Conservation (phyloP, 495 filamentous ascomycete genomes). For the Penicillium nucicola region DNA sequence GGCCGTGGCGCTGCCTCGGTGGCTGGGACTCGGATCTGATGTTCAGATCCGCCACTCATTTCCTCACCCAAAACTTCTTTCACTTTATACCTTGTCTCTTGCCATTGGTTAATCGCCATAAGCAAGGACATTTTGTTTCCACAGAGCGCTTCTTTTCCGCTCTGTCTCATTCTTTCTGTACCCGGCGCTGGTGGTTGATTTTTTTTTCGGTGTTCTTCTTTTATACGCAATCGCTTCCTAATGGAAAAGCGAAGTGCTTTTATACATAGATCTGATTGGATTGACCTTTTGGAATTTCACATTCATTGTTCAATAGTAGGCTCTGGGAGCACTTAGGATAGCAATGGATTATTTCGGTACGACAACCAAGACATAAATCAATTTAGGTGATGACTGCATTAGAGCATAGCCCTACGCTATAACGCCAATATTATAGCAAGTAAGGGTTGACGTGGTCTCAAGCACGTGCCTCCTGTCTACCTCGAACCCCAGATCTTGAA, state of each 20-base stretch:
- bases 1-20: slow-evolving; percentile 1
- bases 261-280: slow-evolving; percentile 25
- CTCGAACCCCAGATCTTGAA: neutral
- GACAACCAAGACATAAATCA: too few species aligned
- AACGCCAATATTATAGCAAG: neutral
- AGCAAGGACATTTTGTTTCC: neutral
- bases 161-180: slow-evolving; percentile 15
- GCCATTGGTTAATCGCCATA: neutral
- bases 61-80: neutral
- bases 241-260: slow-evolving; percentile 13
- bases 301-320: slow-evolving; percentile 21
- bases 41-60: neutral
- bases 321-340: slow-evolving; percentile 20
- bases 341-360: neutral
- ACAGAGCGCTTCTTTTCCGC: slow-evolving; percentile 5
- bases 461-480: slow-evolving; percentile 4
- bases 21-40: neutral
- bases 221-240: slow-evolving; percentile 20
- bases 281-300: slow-evolving; percentile 3
- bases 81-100: slow-evolving; percentile 5
- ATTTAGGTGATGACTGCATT: too few species aligned
- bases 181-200: slow-evolving; percentile 42
- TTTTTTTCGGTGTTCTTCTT: slow-evolving; percentile 33
- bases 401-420: neutral
- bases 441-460: neutral